A percentile compares a stretch with the other conserved stretches of the same genome.
Conservation (phyloP, 164 flowering plant genomes). For the Cinnamomum chago region DNA sequence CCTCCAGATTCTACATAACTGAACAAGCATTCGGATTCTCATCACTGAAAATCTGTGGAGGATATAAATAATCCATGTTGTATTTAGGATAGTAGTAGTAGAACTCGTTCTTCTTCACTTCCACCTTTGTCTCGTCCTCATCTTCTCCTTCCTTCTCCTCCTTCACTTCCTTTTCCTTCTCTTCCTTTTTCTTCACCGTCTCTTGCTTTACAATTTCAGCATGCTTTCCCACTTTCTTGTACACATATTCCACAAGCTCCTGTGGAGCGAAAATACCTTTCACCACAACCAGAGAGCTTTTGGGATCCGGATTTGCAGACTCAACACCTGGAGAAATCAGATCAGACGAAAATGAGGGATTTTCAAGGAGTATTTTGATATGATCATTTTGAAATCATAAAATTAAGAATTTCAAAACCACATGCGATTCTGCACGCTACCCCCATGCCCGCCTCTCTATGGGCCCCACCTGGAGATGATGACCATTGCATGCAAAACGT, state of each 20-base stretch:
- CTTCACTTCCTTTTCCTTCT: slow-evolving; percentile 17
- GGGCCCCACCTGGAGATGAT: no score
- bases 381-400: no score
- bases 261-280: slow-evolving; percentile 66
- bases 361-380: no score
- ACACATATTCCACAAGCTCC: slow-evolving; percentile 60
- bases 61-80: slow-evolving; percentile 10
- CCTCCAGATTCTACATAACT: slow-evolving; percentile 2
- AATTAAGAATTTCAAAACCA: no score
- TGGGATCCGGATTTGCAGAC: slow-evolving; percentile 66
- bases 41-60: slow-evolving; percentile 19
- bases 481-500: no score
- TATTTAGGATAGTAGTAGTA: slow-evolving; percentile 3
- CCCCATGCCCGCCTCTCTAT: no score
- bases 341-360: no score
- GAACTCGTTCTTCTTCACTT: slow-evolving; percentile 9
- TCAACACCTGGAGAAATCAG: slow-evolving; percentile 51
- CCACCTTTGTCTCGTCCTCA: slow-evolving; percentile 5
- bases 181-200: slow-evolving; percentile 47
- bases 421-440: no score
- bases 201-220: slow-evolving; percentile 60
- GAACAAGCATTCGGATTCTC: slow-evolving; percentile 23
- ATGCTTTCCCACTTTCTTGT: slow-evolving; percentile 78
- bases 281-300: slow-evolving; percentile 69
- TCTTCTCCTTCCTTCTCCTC: slow-evolving; percentile 20